Percentiles rank a stretch among this genome's conserved stretches.
Conservation (phyloP, 2,329 filamentous ascomycete species). For the Trichoderma pleuroti region DNA sequence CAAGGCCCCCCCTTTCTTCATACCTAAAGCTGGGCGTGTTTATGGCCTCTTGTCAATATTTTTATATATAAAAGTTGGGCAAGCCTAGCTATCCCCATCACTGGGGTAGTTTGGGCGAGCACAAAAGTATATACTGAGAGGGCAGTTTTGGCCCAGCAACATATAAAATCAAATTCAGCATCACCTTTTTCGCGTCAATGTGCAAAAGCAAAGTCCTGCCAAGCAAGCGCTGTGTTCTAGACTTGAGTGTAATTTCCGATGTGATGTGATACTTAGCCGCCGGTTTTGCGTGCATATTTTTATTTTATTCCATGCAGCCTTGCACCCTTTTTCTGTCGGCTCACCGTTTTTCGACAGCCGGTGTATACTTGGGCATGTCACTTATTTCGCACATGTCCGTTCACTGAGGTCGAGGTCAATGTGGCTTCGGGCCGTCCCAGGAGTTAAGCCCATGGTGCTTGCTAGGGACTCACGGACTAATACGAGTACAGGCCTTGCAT, state of each 20-base stretch:
- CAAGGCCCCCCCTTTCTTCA: slow-evolving; percentile 18
- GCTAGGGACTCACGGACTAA: background rate
- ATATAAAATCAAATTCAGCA: slow-evolving; percentile 15
- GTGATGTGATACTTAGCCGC: background rate
- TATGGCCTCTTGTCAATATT: slow-evolving; percentile 35
- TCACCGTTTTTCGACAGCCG: background rate
- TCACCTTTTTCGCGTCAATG: background rate
- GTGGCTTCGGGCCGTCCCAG: slow-evolving; percentile 5
- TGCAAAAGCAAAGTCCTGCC: background rate
- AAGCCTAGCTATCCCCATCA: slow-evolving; percentile 24
- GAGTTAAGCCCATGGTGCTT: background rate
- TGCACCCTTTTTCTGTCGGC: background rate
- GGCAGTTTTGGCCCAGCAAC: slow-evolving; percentile 39
- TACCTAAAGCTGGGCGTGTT: slow-evolving; percentile 33
- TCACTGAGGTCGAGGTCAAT: background rate
- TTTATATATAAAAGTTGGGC: slow-evolving; percentile 24
- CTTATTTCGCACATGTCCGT: background rate
- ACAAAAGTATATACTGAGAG: slow-evolving; percentile 33
- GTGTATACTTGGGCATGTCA: background rate
- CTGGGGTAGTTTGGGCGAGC: slow-evolving; percentile 27
- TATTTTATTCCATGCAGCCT: background rate
- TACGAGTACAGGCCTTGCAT: background rate
- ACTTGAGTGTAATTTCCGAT: background rate
- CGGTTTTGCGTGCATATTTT: background rate
- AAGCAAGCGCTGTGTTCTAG: background rate